phyloP scores from a whole-genome alignment of 768 basidiomycete genomes.

The Kwoniella europaea region DNA sequence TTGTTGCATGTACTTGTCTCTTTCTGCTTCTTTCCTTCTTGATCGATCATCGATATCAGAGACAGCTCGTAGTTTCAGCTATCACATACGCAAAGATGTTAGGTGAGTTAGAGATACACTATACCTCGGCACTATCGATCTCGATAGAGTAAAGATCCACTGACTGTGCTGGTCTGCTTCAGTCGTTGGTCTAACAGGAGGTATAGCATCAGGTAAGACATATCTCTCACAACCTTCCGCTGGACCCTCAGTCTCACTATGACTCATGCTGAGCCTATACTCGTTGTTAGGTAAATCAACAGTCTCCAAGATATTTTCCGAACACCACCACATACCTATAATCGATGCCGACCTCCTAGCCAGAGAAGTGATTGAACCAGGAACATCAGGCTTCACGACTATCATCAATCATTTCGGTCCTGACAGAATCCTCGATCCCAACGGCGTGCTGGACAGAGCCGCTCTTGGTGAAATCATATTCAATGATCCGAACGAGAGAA shows the following conservation, averaged over 20 bases:
- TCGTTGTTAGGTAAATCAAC: slow-evolving; percentile 76
- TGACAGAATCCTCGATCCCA: slow-evolving; percentile 66
- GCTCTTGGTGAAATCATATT: slow-evolving; percentile 85
- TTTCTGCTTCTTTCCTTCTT: not conserved
- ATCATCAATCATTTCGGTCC: slow-evolving; percentile 75
- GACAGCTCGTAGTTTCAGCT: not conserved
- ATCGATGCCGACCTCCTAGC: slow-evolving; percentile 92
- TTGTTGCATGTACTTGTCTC: not conserved
- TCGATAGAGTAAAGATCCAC: no score
- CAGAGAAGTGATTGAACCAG: slow-evolving; percentile 81
- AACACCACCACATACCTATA: slow-evolving; percentile 70
- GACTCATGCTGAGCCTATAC: not conserved
- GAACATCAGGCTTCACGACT: slow-evolving; percentile 71
- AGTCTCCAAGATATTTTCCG: slow-evolving; percentile 74
- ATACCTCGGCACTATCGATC: no score
- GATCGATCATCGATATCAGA: not conserved
- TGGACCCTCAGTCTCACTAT: no score
- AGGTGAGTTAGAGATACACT: slow-evolving; percentile 5
- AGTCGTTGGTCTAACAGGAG: slow-evolving; percentile 96
- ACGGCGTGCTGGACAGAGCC: slow-evolving; percentile 70
- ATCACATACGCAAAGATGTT: slow-evolving; percentile 5
- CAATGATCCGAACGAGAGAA: slow-evolving; percentile 72
- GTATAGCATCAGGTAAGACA: slow-evolving; percentile 75
- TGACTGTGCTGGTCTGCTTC: not conserved
- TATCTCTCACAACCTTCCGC: no score